Conservation (phyloP, 202 grass and related monocot species). For the Hordeum pubiflorum region DNA sequence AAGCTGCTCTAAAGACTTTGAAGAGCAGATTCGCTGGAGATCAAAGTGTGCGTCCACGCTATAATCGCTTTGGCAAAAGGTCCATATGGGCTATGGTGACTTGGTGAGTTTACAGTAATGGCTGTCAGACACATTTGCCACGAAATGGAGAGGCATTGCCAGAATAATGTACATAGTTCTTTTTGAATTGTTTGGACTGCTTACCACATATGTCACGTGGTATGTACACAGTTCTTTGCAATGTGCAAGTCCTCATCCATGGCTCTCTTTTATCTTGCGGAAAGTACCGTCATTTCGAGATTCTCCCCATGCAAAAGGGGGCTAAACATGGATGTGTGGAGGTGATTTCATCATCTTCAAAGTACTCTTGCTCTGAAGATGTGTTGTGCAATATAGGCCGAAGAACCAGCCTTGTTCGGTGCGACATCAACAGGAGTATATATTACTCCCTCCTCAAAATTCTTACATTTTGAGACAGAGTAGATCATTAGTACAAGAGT, state of each 20-base stretch:
- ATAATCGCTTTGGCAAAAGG: background rate
- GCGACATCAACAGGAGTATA: background rate
- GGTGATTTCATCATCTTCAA: background rate
- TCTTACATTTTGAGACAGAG: too few relatives aligned
- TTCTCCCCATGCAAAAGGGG: background rate
- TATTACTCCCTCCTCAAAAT: too few relatives aligned
- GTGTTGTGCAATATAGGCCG: background rate
- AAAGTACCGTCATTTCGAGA: background rate
- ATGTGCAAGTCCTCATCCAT: too few relatives aligned
- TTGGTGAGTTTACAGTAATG: background rate
- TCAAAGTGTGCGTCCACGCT: background rate
- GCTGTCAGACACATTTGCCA: background rate
- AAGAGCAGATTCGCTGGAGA: background rate
- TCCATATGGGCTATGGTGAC: background rate
- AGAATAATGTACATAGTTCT: background rate
- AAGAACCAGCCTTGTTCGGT: background rate
- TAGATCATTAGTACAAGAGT: too few relatives aligned
- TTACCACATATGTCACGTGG: too few relatives aligned
- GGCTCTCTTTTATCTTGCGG: background rate
- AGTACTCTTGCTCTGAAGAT: background rate
- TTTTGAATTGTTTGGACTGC: background rate
- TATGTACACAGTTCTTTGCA: background rate
- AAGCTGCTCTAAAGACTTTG: background rate
- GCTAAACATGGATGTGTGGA: background rate
- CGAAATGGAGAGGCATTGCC: background rate